Evolutionary conservation across 2,329 filamentous ascomycete genomes (phyloP), one percentile per base, ranked within the genome.

Genomic region (Periglandula ipomoeae): DNA sequence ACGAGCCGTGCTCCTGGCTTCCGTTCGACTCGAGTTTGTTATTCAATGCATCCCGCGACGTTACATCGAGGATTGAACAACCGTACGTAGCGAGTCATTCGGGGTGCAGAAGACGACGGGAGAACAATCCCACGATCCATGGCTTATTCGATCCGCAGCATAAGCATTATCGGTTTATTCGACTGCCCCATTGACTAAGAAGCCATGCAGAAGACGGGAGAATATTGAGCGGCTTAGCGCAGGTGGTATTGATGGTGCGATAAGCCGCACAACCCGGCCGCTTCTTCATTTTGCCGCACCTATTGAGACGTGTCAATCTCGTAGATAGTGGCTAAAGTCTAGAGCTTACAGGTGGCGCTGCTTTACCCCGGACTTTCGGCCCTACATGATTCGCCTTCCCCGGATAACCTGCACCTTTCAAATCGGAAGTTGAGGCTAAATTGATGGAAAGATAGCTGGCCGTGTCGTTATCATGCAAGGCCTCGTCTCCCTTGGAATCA

Each of bases 281-380:
- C n/a, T n/a, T n/a, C n/a, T n/a, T n/a, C n/a, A 32, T 32, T 22
- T 34, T 20, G n/a, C 15, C 17, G 44, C 32, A 6, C 20, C 24
- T 38, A 17, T 20, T n/a, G 44, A n/a, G 34, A n/a, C 20, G 34
- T 15, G 15, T 19, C 13, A 27, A 37, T 30, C 30, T 44, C n/a
- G 27, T 11, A 40, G 15, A 48, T 41, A 10, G n/a, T 24, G 46
- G 27, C 26, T 32, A 13, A 24, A 20, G 19, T 39, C 23, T 34
- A 7, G 24, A 38, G 39, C 39, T 44, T 37, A 22, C 26, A 11
- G 15, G 20, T 37, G 41, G 34, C 39, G 41, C 23, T 30, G n/a
- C n/a, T 38, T 35, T n/a, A 44, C 41, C 47, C 47, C 47, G 47
- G 47, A 44, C 42, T 44, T 37, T 49, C 34, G 47, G 47, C 30